Evolutionary conservation across 441 rosid genomes (phyloP).

Genomic region (Pelargonium cotyledonis): DNA sequence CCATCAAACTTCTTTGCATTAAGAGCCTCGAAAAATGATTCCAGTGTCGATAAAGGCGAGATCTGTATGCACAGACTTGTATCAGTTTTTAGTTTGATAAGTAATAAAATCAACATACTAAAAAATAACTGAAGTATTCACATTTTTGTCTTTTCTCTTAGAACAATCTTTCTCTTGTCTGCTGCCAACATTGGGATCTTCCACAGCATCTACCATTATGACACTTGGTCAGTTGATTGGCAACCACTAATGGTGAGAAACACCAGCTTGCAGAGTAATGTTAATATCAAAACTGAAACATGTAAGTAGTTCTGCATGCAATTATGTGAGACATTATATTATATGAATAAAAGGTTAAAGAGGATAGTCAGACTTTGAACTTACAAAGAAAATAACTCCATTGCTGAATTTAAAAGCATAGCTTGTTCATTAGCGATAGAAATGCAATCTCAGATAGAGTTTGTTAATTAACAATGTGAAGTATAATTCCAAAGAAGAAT

Average conservation of each 20-base stretch:
- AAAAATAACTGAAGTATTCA: constrained; percentile 21
- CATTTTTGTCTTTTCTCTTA: constrained; percentile 78
- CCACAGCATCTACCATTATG: constrained; percentile 35
- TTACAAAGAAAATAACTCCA: neutral
- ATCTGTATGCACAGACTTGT: constrained; percentile 42
- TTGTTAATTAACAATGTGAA: no score
- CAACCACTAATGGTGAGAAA: neutral
- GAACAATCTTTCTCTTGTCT: constrained; percentile 44
- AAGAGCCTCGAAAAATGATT: constrained; percentile 74
- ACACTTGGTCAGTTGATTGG: constrained; percentile 17
- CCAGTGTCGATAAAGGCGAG: constrained; percentile 75
- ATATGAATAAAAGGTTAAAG: neutral
- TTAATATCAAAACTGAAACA: neutral
- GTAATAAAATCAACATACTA: constrained; percentile 1
- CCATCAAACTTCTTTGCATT: constrained; percentile 89
- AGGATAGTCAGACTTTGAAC: neutral
- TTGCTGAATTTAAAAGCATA: neutral
- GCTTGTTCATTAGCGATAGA: neutral
- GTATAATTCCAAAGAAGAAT: neutral
- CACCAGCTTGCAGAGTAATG: neutral
- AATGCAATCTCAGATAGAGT: neutral
- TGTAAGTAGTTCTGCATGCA: neutral
- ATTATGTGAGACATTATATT: neutral
- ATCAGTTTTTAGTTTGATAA: constrained; percentile 22
- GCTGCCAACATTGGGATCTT: constrained; percentile 36